Conservation (phyloP, 1,284 basidiomycete genomes). For the Cryptococcus sp. region DNA sequence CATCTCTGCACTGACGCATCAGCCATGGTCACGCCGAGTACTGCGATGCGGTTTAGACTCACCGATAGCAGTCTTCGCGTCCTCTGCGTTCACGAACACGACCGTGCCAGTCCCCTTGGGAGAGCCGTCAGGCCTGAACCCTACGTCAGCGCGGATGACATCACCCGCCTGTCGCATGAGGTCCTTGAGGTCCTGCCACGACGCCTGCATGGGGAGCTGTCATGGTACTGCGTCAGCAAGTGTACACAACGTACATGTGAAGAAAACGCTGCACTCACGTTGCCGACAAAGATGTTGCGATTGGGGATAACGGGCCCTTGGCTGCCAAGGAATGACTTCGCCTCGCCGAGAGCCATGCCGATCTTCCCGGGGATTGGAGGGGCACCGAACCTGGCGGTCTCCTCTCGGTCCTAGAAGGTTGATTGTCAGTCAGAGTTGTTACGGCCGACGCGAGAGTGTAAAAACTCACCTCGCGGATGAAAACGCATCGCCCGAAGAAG, state of each 20-base stretch:
- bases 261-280: constrained; percentile 57
- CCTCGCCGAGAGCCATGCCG: constrained; percentile 73
- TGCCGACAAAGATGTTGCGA: constrained; percentile 87
- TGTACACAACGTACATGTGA: neutral
- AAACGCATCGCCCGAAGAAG: constrained; percentile 86
- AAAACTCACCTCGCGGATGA: constrained; percentile 82
- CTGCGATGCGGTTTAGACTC: neutral
- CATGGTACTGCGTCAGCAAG: neutral
- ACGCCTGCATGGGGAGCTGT: constrained; percentile 88
- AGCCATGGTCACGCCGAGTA: neutral
- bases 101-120: constrained; percentile 94
- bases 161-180: constrained; percentile 91
- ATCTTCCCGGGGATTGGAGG: constrained; percentile 90
- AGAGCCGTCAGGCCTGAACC: constrained; percentile 83
- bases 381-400: constrained; percentile 87
- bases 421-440: constrained; percentile 2
- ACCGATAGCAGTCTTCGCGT: constrained; percentile 89
- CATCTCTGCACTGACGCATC: constrained; percentile 61
- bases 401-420: constrained; percentile 79
- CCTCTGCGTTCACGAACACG: constrained; percentile 85
- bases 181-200: constrained; percentile 98
- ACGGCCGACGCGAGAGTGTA: neutral
- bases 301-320: constrained; percentile 25
- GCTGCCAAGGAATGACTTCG: constrained; percentile 68
- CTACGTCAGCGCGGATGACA: constrained; percentile 90